Conservation (phyloP, 106 monocot genomes). For the Apostasia ramifera region DNA sequence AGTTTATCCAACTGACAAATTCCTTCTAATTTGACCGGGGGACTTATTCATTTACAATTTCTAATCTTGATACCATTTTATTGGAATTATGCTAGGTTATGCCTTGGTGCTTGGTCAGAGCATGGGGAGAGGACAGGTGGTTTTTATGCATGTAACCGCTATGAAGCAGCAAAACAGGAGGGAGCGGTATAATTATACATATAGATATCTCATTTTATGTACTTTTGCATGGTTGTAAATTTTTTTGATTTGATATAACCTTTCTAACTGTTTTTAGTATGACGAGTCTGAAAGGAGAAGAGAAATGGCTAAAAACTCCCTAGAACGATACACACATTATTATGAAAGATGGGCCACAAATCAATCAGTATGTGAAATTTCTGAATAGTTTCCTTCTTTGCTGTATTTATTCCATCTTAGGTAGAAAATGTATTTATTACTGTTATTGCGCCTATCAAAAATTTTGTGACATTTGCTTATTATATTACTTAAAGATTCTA, state of each 20-base stretch:
- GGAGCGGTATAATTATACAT: conserved; percentile 45
- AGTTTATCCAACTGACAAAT: neutral
- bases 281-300: conserved; percentile 85
- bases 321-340: conserved; percentile 87
- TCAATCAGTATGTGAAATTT: conserved; percentile 52
- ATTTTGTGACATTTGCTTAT: too few species aligned
- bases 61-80: neutral
- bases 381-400: neutral
- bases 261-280: conserved; percentile 44
- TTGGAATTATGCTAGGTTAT: conserved; percentile 43
- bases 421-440: too few species aligned
- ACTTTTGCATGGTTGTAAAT: neutral
- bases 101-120: conserved; percentile 83
- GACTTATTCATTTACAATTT: neutral
- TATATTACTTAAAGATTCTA: too few species aligned
- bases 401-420: neutral
- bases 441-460: too few species aligned
- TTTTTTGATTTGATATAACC: conserved; percentile 1
- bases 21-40: neutral
- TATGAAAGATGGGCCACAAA: conserved; percentile 89
- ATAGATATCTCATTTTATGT: neutral
- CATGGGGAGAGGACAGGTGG: conserved; percentile 88
- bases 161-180: conserved; percentile 83
- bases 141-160: conserved; percentile 88
- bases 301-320: conserved; percentile 86